Evolutionary conservation across 2,329 filamentous ascomycete genomes (phyloP).

Genomic region (Xylaria sp.): DNA sequence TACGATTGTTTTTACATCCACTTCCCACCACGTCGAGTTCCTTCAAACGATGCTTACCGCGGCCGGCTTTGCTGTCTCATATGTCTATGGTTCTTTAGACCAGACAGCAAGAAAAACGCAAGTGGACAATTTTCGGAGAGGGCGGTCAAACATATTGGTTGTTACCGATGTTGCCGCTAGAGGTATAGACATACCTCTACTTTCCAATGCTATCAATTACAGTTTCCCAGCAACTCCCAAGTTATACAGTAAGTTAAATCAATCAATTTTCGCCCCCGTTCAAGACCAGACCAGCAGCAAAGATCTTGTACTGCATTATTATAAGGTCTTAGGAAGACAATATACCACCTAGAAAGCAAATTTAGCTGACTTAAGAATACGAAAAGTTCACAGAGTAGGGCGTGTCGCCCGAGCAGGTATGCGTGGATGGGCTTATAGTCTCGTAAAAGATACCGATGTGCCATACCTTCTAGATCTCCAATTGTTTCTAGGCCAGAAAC

Average conservation of each 20-base stretch:
- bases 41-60: conserved; percentile 78
- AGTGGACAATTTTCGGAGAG: conserved; percentile 85
- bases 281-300: neutral
- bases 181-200: conserved; percentile 90
- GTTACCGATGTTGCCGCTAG: conserved; percentile 96
- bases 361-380: neutral
- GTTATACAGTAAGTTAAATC: conserved; percentile 62
- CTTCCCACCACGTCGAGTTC: conserved; percentile 92
- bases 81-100: conserved; percentile 93
- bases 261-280: neutral
- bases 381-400: conserved; percentile 83
- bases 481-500: conserved; percentile 84
- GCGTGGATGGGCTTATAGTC: conserved; percentile 92
- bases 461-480: conserved; percentile 94
- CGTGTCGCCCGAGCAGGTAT: conserved; percentile 93
- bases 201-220: conserved; percentile 98
- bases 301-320: neutral
- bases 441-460: conserved; percentile 84
- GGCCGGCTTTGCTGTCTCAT: conserved; percentile 87
- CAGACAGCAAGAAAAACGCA: conserved; percentile 92
- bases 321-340: neutral
- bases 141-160: conserved; percentile 86
- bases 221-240: conserved; percentile 97
- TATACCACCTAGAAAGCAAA: neutral
- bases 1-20: conserved; percentile 79